A percentile compares a stretch with the other conserved stretches of the same genome.
Evolutionary conservation across 73 alveolate species (phyloP).

Genomic region (Tetrahymena malaccensis): DNA sequence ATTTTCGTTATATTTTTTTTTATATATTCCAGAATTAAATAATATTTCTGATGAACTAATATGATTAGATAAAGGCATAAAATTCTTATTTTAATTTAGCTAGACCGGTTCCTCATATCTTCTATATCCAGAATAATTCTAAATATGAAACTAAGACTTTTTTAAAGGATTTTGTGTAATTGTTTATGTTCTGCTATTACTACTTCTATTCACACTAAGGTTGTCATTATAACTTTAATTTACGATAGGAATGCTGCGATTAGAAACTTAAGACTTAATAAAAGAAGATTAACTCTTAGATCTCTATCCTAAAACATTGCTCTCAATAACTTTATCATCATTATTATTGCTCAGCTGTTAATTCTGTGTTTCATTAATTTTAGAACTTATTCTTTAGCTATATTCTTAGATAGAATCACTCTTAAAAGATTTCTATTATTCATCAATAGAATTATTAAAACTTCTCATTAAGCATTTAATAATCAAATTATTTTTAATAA

Average conservation of each 20-base stretch:
- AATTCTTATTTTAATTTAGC: not conserved
- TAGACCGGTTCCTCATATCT: not conserved
- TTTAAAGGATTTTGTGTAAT: not conserved
- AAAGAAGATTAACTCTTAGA: not conserved
- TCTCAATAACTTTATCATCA: not conserved
- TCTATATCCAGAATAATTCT: not conserved
- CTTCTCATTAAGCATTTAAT: not conserved
- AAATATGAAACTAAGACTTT: not conserved
- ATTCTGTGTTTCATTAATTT: not conserved
- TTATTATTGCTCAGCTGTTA: not conserved
- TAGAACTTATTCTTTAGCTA: not conserved
- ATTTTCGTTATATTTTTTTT: not conserved
- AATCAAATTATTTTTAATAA: not conserved
- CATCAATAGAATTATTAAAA: not conserved
- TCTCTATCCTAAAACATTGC: not conserved
- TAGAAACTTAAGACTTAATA: not conserved
- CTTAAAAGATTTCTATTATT: not conserved
- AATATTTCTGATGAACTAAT: not conserved
- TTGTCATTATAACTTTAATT: not conserved
- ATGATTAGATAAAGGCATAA: not conserved
- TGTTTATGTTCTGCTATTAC: not conserved
- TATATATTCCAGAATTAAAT: not conserved
- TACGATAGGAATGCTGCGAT: not conserved
- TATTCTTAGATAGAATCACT: not conserved
- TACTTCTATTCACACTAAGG: not conserved